These are phyloP conservation scores for Cenchrus fungigraminus DNA, from an alignment of 176 grass and related monocot genomes.

Conservation along the genomic window DNA sequence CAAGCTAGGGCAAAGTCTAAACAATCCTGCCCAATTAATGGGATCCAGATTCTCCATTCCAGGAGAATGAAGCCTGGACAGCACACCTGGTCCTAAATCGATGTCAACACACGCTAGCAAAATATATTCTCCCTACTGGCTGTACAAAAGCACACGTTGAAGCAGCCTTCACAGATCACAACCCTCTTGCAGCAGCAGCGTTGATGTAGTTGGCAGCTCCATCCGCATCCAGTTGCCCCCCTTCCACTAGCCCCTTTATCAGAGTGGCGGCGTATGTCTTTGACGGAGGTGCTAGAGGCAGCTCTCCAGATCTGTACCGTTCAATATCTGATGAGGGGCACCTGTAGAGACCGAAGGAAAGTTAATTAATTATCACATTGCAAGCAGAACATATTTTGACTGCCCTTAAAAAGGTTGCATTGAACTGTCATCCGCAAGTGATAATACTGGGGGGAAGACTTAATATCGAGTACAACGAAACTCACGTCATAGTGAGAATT, in stretches of 20 bases:
- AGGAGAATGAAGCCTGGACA: background rate
- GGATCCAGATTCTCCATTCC: background rate
- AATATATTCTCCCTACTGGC: conserved; percentile 7
- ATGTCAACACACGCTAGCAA: conserved; percentile 1
- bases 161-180: conserved; percentile 42
- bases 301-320: conserved; percentile 54
- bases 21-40: conserved; percentile 19
- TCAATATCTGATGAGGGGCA: conserved; percentile 70
- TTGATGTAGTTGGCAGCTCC: conserved; percentile 68
- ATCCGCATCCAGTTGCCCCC: conserved; percentile 59
- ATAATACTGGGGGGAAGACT: background rate
- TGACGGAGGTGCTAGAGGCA: conserved; percentile 60
- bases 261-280: conserved; percentile 62
- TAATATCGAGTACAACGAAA: conserved; percentile 1
- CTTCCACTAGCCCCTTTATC: conserved; percentile 78
- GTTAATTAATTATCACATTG: background rate
- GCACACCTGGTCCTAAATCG: conserved; percentile 8
- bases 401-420: conserved; percentile 2
- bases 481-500: conserved; percentile 89
- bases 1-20: background rate
- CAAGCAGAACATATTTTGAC: background rate
- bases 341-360: conserved; percentile 36
- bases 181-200: conserved; percentile 42
- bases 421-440: background rate
- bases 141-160: conserved; percentile 38